Evolutionary conservation across 352 stramenopile species (phyloP), one percentile per base, ranked within the genome.

Genomic region (Pythium volutum): DNA sequence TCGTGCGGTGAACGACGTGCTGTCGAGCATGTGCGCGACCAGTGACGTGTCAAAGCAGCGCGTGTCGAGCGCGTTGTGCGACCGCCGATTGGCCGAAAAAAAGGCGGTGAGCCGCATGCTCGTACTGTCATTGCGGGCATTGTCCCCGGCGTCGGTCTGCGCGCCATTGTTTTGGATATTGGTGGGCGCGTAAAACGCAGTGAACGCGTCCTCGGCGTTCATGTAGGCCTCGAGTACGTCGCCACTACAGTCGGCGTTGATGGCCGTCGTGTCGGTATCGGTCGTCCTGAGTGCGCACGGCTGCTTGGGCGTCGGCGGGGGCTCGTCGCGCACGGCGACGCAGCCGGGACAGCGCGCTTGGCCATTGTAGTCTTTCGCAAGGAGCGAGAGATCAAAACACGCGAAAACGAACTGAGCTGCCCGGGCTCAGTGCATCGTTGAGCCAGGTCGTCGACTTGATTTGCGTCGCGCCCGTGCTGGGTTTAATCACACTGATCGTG

Each of bases 311-410:
- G 26, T 54, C 3, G 77, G 77, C 23, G 74, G 77, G 53, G 69
- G 66, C 0, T 73, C 62, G 45, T 87, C 77, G 1, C 76, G 59
- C n/a, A 87, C 71, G 0, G 72, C 67, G 6, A 87, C 36, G 39
- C 77, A 87, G 8, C 75, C 77, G 12, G 52, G 43, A 48, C 75
- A 87, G 18, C 46, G 58, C 4, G 62, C 56, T 22, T 62, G 23
- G 0, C 45, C 67, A 26, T 52, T 66, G 54, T 81, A 83, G 52
- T 84, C 75, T 7, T 71, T 67, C 20, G 60, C 64, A 18, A 84
- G 36, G 25, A 33, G 29, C 29, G 64, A 54, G 26, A 87, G 63
- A 4, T 65, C 42, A n/a, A 55, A 78, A 84, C 45, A 77, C 77
- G 22, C 77, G 73, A 29, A 72, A 83, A 2, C 33, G 33, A 67